phyloP scores from a whole-genome alignment of 257 asterid species.

The Nicotiana obtusifolia region DNA sequence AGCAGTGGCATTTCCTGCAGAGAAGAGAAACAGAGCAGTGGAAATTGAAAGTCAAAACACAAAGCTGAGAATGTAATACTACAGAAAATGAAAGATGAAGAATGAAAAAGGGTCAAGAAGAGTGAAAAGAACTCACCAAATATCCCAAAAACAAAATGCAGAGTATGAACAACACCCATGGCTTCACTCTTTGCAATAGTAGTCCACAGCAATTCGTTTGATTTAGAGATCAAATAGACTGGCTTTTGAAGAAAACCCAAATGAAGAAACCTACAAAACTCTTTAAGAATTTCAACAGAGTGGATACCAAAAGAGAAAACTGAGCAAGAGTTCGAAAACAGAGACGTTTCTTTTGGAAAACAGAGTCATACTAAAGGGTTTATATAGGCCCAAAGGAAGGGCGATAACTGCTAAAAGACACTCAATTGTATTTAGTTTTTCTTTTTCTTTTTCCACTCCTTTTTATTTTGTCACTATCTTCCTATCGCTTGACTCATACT shows the following conservation, averaged over 20 bases:
- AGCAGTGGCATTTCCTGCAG: conserved; percentile 68
- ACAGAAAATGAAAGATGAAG: not conserved
- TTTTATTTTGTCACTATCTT: not conserved
- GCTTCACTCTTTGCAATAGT: not conserved
- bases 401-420: not conserved
- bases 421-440: not conserved
- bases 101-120: not conserved
- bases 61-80: not conserved
- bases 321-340: not conserved
- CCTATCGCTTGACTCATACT: not conserved
- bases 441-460: not conserved
- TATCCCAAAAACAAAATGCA: conserved; percentile 62
- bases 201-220: not conserved
- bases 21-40: not conserved
- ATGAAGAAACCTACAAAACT: not conserved
- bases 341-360: not conserved
- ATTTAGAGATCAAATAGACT: not conserved
- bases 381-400: not conserved
- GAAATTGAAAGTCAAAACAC: not conserved
- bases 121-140: conserved; percentile 36
- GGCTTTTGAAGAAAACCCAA: conserved; percentile 11
- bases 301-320: not conserved
- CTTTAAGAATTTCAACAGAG: not conserved
- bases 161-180: conserved; percentile 22
- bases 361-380: not conserved